phyloP scores from a whole-genome alignment of 192 early-diverging fungal genomes.

The Coemansia brasiliensis region DNA sequence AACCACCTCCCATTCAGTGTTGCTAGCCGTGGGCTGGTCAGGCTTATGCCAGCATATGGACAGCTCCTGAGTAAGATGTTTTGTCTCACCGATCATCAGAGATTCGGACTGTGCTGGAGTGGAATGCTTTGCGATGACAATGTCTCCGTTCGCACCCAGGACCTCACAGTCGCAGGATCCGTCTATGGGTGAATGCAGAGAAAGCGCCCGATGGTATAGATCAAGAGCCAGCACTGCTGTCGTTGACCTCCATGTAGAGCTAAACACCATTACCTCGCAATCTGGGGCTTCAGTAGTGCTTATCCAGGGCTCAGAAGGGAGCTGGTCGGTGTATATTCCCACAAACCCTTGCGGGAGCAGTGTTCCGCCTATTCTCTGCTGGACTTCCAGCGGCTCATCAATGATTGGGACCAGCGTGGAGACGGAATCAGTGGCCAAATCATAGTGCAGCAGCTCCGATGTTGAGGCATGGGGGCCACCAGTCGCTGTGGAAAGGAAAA shows the following conservation, averaged over 20 bases:
- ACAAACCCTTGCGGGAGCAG: constrained; percentile 58
- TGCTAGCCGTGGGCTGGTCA: background rate
- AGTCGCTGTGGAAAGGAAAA: constrained; percentile 62
- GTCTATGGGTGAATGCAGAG: constrained; percentile 55
- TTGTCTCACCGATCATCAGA: constrained; percentile 38
- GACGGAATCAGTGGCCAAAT: constrained; percentile 17
- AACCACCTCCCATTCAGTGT: constrained; percentile 19
- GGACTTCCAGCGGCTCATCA: constrained; percentile 6
- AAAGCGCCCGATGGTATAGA: constrained; percentile 46
- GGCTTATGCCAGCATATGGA: constrained; percentile 19
- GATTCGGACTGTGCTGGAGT: constrained; percentile 58
- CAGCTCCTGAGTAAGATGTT: background rate
- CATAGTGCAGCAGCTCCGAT: constrained; percentile 49
- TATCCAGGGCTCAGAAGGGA: constrained; percentile 47
- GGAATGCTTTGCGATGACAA: constrained; percentile 53
- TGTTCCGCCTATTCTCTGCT: constrained; percentile 19
- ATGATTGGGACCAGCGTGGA: constrained; percentile 31
- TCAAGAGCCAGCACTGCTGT: constrained; percentile 50
- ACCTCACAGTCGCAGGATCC: constrained; percentile 48
- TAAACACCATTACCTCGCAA: constrained; percentile 28
- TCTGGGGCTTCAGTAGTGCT: background rate
- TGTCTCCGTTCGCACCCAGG: constrained; percentile 49
- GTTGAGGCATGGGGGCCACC: constrained; percentile 74
- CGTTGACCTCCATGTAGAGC: constrained; percentile 47
- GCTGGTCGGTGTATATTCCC: constrained; percentile 66